phyloP scores from a whole-genome alignment of 495 filamentous ascomycete genomes.

The Tuber calosporum region DNA sequence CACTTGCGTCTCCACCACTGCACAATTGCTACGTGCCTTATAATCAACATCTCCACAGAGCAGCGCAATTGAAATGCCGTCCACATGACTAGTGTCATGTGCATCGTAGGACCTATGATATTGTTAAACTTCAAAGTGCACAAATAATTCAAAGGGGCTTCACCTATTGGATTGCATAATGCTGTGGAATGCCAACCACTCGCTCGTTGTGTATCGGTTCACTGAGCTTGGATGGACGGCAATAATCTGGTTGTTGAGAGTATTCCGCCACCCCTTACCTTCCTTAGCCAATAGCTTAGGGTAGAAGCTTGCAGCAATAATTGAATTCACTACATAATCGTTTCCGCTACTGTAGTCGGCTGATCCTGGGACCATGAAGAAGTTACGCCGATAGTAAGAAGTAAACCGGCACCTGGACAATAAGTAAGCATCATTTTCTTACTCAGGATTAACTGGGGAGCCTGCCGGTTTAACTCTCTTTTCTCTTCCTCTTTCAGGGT shows the following conservation, averaged over 20 bases:
- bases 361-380: slow-evolving; percentile 68
- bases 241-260: slow-evolving; percentile 82
- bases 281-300: slow-evolving; percentile 82
- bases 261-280: slow-evolving; percentile 82
- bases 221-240: slow-evolving; percentile 77
- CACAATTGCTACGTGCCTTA: slow-evolving; percentile 48
- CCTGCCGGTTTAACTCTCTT: slow-evolving; percentile 53
- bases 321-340: slow-evolving; percentile 65
- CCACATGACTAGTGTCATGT: slow-evolving; percentile 75
- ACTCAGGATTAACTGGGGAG: slow-evolving; percentile 20
- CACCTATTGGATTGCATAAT: slow-evolving; percentile 87
- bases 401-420: slow-evolving; percentile 38
- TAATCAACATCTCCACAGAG: slow-evolving; percentile 82
- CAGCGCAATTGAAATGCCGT: slow-evolving; percentile 72
- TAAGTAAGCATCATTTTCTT: not conserved
- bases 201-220: slow-evolving; percentile 58
- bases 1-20: not conserved
- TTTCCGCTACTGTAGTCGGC: slow-evolving; percentile 69
- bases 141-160: slow-evolving; percentile 25
- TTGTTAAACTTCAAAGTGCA: not conserved
- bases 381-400: slow-evolving; percentile 55
- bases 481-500: slow-evolving; percentile 63
- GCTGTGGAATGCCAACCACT: slow-evolving; percentile 86
- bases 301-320: slow-evolving; percentile 89
- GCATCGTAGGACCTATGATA: slow-evolving; percentile 64